Evolutionary conservation across 2,329 filamentous ascomycete species (phyloP), one percentile per base, ranked within the genome.

Genomic region (Emergomyces africanus): DNA sequence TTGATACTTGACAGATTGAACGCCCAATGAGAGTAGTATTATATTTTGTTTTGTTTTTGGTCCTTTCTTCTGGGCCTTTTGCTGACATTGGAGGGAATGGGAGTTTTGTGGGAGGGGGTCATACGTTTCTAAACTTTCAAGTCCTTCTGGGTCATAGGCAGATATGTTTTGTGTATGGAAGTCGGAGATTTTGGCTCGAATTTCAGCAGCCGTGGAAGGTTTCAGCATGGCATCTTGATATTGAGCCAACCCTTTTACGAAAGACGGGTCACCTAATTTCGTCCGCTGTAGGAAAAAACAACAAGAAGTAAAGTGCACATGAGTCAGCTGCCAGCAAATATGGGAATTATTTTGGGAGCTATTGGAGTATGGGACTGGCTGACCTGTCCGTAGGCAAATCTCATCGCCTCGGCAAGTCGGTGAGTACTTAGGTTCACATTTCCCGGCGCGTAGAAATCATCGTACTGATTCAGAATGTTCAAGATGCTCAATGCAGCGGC

Each of bases 391-490:
- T 96, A 97, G 2, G 83, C 90, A 70, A 95, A 97, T 25, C 90
- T 83, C 76, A 96, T 89, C 14, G 90, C 87, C 77, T 97, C 94
- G 67, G 90, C 84, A 64, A 96, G 81, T 15, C 88, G 83, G 72
- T 97, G 94, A 0, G 86, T 86, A 42, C 85, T 89, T 0, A 95
- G 75, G 65, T 89, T 85, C 23, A 81, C 64, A 20, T 72, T 74
- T 49, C 81, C 75, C 1, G 79, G 72, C 14, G 83, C 74, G 20
- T 83, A 84, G 54, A 92, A 84, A 42, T 75, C 71, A 0, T 81
- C 74, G 67, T 90, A 95, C 20, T 88, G 87, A 71, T 92, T 86
- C 72, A 96, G 81, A 37, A 86, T 90, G 69, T 95, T 96, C 67
- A 97, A 77, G 2, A 86, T 84, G 59, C 83, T 84, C 65, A 95